Base-by-base conservation (phyloP, 495 filamentous ascomycete genomes). In the Melanomma pulvis-pyrius region DNA sequence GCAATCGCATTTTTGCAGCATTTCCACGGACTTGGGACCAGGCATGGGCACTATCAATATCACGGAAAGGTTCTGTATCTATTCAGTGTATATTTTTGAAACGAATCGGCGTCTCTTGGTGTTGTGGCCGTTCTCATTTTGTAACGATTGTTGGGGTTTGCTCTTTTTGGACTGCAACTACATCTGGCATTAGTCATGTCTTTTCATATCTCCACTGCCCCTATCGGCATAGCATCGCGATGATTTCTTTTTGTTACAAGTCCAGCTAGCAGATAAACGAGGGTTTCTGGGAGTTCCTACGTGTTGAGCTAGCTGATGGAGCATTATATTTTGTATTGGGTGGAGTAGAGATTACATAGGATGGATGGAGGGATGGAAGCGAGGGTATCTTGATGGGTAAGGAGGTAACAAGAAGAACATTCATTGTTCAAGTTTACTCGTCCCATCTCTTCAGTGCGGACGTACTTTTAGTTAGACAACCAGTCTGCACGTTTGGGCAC, bases 1-100 rank as follows among this genome's bases (percentile, higher is more conserved):
- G 48, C 48, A 24, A 50, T 26, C 15, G 48, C 48, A 25, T 50
- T 50, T 41, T 15, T 50, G 48, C 48, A 8, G 48, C 48, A 50
- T 50, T 50, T 50, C 39, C 9, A 44, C 39, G 39, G 39, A 44
- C 39, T 15, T n/a, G 39, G 39, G 39, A 44, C 39, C 8, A 44
- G 39, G 39, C 39, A 44, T 44, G 9, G n/a, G 8, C 17, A 15
- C 39, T 44, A 44, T 44, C 39, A 44, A 17, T 44, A 44, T 44
- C 13, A 44, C n/a, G 39, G 39, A 17, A 17, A 17, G 39, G 4
- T 44, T 44, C n/a, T 17, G 39, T 44, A 44, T 44, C 13, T 44
- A 44, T n/a, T 17, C 8, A 15, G 39, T 44, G 9, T 6, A 15
- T n/a, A 44, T 44, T 44, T n/a, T 44, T 44, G 32, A 44, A 17